A percentile compares a stretch with the other conserved stretches of the same genome.
These are phyloP conservation scores for Teratosphaeriaceae sp. DNA, from an alignment of 2,329 filamentous ascomycete species.

Conservation along the genomic window DNA sequence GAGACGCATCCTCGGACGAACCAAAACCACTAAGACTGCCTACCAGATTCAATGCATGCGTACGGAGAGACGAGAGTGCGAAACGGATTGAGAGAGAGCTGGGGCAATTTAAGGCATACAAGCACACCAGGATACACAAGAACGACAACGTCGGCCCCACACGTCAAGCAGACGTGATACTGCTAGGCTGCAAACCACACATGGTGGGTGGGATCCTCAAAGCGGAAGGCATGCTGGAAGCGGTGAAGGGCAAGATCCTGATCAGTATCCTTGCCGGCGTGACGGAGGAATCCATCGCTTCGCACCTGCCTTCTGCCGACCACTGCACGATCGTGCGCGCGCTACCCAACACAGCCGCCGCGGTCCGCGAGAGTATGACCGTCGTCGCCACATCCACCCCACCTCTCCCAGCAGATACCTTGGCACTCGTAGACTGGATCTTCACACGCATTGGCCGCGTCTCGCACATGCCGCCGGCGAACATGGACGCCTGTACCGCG, in stretches of 20 bases:
- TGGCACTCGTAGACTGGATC: slow-evolving; percentile 63
- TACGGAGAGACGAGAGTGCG: slow-evolving; percentile 62
- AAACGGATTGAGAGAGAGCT: slow-evolving; percentile 62
- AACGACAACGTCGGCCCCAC: slow-evolving; percentile 66
- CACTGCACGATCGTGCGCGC: slow-evolving; percentile 64
- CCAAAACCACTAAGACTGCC: slow-evolving; percentile 60
- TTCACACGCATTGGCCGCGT: slow-evolving; percentile 69
- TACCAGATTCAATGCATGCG: slow-evolving; percentile 72
- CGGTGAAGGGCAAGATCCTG: slow-evolving; percentile 70
- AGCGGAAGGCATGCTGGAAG: slow-evolving; percentile 61
- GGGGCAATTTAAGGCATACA: slow-evolving; percentile 49
- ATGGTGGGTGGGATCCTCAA: slow-evolving; percentile 63
- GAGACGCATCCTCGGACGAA: slow-evolving; percentile 26
- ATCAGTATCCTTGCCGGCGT: slow-evolving; percentile 78
- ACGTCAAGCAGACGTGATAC: slow-evolving; percentile 61
- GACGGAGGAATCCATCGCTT: slow-evolving; percentile 56
- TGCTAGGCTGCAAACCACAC: slow-evolving; percentile 76
- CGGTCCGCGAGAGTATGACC: slow-evolving; percentile 74
- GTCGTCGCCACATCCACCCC: slow-evolving; percentile 58
- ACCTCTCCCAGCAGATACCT: slow-evolving; percentile 48
- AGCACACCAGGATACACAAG: slow-evolving; percentile 57
- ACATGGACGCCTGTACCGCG: slow-evolving; percentile 68
- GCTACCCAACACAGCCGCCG: slow-evolving; percentile 78
- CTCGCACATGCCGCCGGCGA: slow-evolving; percentile 56
- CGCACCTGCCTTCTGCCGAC: slow-evolving; percentile 37